Conservation (phyloP, 2,329 filamentous ascomycete genomes). For the Nothophoma quercina region DNA sequence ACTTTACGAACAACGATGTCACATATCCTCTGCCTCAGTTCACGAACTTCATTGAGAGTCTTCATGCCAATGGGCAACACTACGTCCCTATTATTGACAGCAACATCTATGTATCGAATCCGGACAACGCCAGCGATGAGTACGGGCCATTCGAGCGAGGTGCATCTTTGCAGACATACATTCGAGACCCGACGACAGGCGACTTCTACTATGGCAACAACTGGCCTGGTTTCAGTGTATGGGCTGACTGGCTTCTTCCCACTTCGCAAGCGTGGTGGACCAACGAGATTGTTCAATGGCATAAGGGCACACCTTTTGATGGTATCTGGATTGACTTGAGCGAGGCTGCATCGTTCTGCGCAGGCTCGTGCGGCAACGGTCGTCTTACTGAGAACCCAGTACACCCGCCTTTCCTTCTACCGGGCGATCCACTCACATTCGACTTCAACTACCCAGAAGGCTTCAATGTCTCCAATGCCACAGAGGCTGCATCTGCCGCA, state of each 20-base stretch:
- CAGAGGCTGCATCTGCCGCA: constrained; percentile 66
- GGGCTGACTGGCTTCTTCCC: constrained; percentile 65
- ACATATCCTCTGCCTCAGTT: constrained; percentile 59
- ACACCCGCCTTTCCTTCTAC: constrained; percentile 68
- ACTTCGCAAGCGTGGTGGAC: constrained; percentile 66
- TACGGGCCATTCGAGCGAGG: constrained; percentile 59
- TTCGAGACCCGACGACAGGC: constrained; percentile 59
- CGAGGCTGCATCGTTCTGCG: constrained; percentile 67
- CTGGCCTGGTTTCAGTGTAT: constrained; percentile 65
- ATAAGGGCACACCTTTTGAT: constrained; percentile 60
- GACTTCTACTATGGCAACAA: constrained; percentile 59
- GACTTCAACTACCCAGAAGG: constrained; percentile 69
- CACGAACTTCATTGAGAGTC: constrained; percentile 55
- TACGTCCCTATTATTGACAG: constrained; percentile 66
- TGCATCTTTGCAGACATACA: constrained; percentile 53
- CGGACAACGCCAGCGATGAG: constrained; percentile 67
- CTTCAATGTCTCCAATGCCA: constrained; percentile 71
- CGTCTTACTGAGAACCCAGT: constrained; percentile 70
- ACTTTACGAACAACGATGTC: constrained; percentile 62
- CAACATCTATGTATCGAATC: constrained; percentile 74
- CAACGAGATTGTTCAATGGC: constrained; percentile 56
- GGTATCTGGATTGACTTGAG: constrained; percentile 67
- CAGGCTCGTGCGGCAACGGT: constrained; percentile 71
- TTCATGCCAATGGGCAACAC: constrained; percentile 62
- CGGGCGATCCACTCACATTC: constrained; percentile 67